These are phyloP conservation scores for Talaromyces liani DNA, from an alignment of 495 filamentous ascomycete genomes.

Conservation along the genomic window DNA sequence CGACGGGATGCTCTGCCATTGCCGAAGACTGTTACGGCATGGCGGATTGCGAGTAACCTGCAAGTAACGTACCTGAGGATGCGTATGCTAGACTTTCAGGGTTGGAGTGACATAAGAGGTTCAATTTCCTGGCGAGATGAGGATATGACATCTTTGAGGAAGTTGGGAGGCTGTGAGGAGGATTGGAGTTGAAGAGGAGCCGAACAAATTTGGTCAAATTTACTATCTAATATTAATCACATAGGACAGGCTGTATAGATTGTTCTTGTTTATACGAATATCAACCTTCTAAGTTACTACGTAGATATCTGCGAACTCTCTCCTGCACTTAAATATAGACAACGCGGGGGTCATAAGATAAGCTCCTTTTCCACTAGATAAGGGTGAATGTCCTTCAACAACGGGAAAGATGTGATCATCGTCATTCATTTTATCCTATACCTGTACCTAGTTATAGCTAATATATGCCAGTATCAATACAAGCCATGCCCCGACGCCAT, in stretches of 20 bases:
- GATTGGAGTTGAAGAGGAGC: neutral
- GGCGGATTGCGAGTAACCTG: constrained; percentile 41
- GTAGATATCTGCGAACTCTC: no score
- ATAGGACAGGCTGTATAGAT: neutral
- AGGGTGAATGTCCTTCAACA: neutral
- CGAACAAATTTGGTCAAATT: neutral
- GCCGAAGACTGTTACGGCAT: no score
- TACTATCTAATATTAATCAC: neutral
- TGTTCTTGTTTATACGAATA: no score
- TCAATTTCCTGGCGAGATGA: constrained; percentile 31
- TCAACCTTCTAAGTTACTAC: no score
- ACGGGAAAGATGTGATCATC: neutral
- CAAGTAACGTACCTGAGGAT: constrained; percentile 31
- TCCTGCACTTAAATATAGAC: no score
- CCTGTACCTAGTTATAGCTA: neutral
- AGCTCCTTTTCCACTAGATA: neutral
- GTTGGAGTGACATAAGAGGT: constrained; percentile 27
- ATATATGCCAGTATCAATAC: constrained; percentile 36
- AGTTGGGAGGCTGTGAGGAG: constrained; percentile 20
- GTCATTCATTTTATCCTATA: neutral
- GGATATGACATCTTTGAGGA: constrained; percentile 31
- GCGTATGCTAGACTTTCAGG: constrained; percentile 25
- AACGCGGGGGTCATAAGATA: no score
- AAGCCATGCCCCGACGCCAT: constrained; percentile 65
- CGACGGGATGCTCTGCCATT: no score